A percentile compares a stretch with the other conserved stretches of the same genome.
Conservation (phyloP, 1,284 basidiomycete genomes). For the Peniophora sp. region DNA sequence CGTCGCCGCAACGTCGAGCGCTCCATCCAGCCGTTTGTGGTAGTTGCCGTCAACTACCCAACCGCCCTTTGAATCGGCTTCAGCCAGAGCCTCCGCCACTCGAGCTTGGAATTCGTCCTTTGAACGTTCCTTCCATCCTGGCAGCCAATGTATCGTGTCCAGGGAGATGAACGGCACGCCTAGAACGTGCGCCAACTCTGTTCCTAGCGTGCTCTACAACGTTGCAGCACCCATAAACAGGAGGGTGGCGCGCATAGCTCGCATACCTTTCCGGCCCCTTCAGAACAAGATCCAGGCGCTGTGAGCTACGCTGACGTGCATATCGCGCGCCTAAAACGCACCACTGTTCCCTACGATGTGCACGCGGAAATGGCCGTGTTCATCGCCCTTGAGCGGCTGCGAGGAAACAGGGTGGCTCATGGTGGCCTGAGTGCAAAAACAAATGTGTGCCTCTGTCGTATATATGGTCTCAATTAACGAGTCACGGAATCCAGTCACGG, state of each 20-base stretch:
- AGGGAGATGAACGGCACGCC: constrained; percentile 18
- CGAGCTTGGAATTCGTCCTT: constrained; percentile 12
- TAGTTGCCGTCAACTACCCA: constrained; percentile 24
- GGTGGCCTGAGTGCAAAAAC: too few relatives aligned
- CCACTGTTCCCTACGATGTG: constrained; percentile 50
- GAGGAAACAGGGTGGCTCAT: too few relatives aligned
- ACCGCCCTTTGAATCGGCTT: constrained; percentile 9
- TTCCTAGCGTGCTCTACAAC: constrained; percentile 43
- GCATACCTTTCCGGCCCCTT: constrained; percentile 6
- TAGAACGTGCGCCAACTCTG: constrained; percentile 36
- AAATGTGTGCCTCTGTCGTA: too few relatives aligned
- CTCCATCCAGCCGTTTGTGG: constrained; percentile 6
- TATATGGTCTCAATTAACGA: too few relatives aligned
- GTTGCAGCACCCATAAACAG: not conserved
- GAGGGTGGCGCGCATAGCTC: constrained; percentile 3
- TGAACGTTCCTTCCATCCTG: constrained; percentile 14
- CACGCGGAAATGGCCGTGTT: constrained; percentile 37
- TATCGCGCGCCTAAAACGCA: constrained; percentile 14
- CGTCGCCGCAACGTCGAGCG: constrained; percentile 35
- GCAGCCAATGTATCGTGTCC: constrained; percentile 18
- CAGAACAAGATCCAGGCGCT: not conserved
- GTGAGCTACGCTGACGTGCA: not conserved
- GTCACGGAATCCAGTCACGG: too few relatives aligned
- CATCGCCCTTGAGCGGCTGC: constrained; percentile 38
- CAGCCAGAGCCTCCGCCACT: constrained; percentile 12